phyloP scores from a whole-genome alignment of 495 filamentous ascomycete genomes.

The Penicillium mononematosum region DNA sequence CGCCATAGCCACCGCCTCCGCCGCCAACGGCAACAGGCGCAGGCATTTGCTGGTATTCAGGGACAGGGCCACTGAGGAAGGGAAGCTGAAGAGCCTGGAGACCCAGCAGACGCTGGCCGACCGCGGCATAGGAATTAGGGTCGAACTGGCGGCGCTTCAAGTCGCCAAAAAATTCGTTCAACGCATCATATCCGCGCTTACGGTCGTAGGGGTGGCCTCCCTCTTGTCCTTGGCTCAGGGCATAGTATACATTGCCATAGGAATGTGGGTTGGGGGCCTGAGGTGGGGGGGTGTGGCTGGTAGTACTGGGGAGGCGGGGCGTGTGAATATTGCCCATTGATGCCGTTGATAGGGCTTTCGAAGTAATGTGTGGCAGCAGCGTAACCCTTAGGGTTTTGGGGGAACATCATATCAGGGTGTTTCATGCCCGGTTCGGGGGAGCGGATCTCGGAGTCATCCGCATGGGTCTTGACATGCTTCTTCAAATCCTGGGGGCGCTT shows the following conservation, averaged over 20 bases:
- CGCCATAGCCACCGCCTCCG: slow-evolving; percentile 52
- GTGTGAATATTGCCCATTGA: slow-evolving; percentile 48
- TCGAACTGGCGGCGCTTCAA: slow-evolving; percentile 88
- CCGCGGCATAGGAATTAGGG: slow-evolving; percentile 74
- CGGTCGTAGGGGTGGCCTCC: slow-evolving; percentile 56
- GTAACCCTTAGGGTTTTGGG: slow-evolving; percentile 44
- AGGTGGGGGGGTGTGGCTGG: slow-evolving; percentile 52
- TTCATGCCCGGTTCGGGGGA: slow-evolving; percentile 64
- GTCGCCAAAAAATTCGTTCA: slow-evolving; percentile 92
- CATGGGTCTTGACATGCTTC: slow-evolving; percentile 99
- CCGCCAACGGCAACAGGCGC: slow-evolving; percentile 54
- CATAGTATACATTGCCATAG: slow-evolving; percentile 74
- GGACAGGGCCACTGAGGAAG: slow-evolving; percentile 60
- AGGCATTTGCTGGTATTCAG: slow-evolving; percentile 64
- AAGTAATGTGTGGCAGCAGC: slow-evolving; percentile 46
- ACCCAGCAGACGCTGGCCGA: slow-evolving; percentile 74
- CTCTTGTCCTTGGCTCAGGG: slow-evolving; percentile 56
- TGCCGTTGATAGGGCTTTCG: slow-evolving; percentile 41
- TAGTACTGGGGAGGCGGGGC: slow-evolving; percentile 54
- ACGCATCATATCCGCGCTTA: slow-evolving; percentile 80
- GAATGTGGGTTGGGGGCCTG: slow-evolving; percentile 45
- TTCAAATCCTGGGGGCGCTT: slow-evolving; percentile 99
- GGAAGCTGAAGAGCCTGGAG: slow-evolving; percentile 70
- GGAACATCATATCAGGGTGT: slow-evolving; percentile 54
- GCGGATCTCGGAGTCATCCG: slow-evolving; percentile 88